Base-by-base conservation (phyloP, 768 basidiomycete genomes). In the Suillus hirtellus region DNA sequence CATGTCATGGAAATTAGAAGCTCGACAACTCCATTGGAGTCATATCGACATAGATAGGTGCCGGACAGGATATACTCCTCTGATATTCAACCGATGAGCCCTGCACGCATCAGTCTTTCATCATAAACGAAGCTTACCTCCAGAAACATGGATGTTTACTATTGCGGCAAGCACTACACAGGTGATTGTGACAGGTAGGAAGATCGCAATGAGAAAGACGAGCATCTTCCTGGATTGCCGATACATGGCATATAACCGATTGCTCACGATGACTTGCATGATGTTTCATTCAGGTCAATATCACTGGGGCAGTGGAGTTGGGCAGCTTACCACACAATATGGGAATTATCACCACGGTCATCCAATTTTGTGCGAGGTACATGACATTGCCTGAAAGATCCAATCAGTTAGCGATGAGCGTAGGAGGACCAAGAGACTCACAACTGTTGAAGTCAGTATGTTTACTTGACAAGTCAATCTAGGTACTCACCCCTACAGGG, bases 161-260 rank as follows among this genome's bases (percentile, higher is more conserved):
- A 56, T 27, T 17, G 15, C 38, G 15, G 55, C 9, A 4, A 56
- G 9, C 38, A 56, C 55, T 27, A 2, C 15, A 15, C 37, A 38
- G 38, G 55, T 7, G 21, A 56, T 40, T 15, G 24, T 17, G 21
- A 56, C 21, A 40, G 38, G 21, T 17, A 56, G 15, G 38, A 27
- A 55, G 34, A 37, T 21, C 3, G 35, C n/a, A 15, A 55, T 12
- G 52, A 53, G 52, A n/a, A 53, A 53, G 34, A 53, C 8, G n/a
- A 53, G 52, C 52, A 53, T 53, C 19, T 37, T 53, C 12, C 52
- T 12, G 2, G 52, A 53, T 53, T 34, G 52, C 11, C 19, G 52
- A 53, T 55, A 55, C 54, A 55, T 37, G 35, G 35, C 54, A 55
- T 55, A 3, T 9, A 55, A 55, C 21, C 54, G 54, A 37, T 1